Percentiles rank a stretch among this genome's conserved stretches.
Evolutionary conservation across 495 filamentous ascomycete species (phyloP).

Genomic region (Aspergillus carlsbadensis): DNA sequence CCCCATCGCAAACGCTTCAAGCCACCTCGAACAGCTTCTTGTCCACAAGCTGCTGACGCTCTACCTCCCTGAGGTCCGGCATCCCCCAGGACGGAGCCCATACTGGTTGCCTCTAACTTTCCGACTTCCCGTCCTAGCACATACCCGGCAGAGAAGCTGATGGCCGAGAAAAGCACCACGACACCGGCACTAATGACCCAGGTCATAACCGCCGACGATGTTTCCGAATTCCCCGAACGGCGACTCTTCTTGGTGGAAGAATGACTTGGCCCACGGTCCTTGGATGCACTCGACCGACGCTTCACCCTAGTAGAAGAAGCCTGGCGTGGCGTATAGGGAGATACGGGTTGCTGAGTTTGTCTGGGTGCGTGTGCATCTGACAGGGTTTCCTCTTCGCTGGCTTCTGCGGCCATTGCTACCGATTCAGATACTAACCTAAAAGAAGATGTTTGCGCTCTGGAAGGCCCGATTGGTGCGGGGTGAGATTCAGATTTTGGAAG

Average conservation of each 20-base stretch:
- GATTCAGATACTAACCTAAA: slow-evolving; percentile 74
- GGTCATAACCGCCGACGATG: slow-evolving; percentile 58
- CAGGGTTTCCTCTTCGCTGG: slow-evolving; percentile 23
- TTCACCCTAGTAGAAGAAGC: slow-evolving; percentile 40
- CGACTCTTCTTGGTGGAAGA: slow-evolving; percentile 56
- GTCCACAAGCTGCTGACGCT: slow-evolving; percentile 39
- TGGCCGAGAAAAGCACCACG: slow-evolving; percentile 84
- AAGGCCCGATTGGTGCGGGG: slow-evolving; percentile 21
- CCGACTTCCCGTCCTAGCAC: slow-evolving; percentile 83
- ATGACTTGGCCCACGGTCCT: slow-evolving; percentile 45
- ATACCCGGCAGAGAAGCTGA: slow-evolving; percentile 93
- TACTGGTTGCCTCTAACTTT: slow-evolving; percentile 56
- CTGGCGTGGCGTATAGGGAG: slow-evolving; percentile 20
- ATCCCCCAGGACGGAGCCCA: slow-evolving; percentile 33
- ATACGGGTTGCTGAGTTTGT: slow-evolving; percentile 23
- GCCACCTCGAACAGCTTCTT: slow-evolving; percentile 43
- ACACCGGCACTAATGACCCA: slow-evolving; percentile 93
- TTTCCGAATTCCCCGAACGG: slow-evolving; percentile 31
- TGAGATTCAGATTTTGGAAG: slow-evolving; percentile 63
- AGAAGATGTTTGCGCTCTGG: slow-evolving; percentile 30
- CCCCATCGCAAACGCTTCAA: slow-evolving; percentile 47
- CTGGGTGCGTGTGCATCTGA: slow-evolving; percentile 21
- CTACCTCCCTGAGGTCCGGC: slow-evolving; percentile 28
- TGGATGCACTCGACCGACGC: slow-evolving; percentile 51
- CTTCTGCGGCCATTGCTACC: slow-evolving; percentile 58